These are phyloP conservation scores for Drosera spatulata DNA, from an alignment of 179 eudicot genomes.

Conservation along the genomic window DNA sequence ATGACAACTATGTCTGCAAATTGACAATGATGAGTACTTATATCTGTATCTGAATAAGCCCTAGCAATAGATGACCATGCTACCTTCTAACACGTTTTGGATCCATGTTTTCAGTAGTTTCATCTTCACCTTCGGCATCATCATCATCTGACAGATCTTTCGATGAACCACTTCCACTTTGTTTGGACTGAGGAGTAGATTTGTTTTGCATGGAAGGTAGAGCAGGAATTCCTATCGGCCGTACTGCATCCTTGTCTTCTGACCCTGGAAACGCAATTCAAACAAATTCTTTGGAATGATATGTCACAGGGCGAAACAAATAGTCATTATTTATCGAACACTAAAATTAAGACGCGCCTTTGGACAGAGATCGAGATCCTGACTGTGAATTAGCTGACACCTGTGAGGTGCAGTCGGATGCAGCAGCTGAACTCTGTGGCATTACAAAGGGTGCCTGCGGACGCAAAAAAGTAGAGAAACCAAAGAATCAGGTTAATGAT, in stretches of 20 bases:
- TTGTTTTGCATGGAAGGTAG: slow-evolving; percentile 27
- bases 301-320: too few relatives aligned
- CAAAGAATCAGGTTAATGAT: background rate
- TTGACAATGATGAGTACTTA: too few relatives aligned
- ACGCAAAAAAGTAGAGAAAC: slow-evolving; percentile 2
- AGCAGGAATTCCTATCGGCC: too few relatives aligned
- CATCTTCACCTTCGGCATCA: slow-evolving; percentile 80
- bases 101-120: slow-evolving; percentile 38
- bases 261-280: too few relatives aligned
- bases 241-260: too few relatives aligned
- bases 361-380: slow-evolving; percentile 15
- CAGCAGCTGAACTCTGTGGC: slow-evolving; percentile 18
- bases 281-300: too few relatives aligned
- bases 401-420: slow-evolving; percentile 19
- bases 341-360: slow-evolving; percentile 16
- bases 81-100: slow-evolving; percentile 93
- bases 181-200: slow-evolving; percentile 42
- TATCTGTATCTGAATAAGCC: background rate
- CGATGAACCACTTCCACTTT: slow-evolving; percentile 83
- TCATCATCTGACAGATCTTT: slow-evolving; percentile 73
- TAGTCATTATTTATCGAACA: too few relatives aligned
- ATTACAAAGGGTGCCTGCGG: slow-evolving; percentile 38
- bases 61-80: background rate
- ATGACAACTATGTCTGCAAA: too few relatives aligned
- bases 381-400: slow-evolving; percentile 23